These are phyloP conservation scores for Aegilops umbellulata DNA, from an alignment of 176 grass and related monocot species.

Conservation along the genomic window DNA sequence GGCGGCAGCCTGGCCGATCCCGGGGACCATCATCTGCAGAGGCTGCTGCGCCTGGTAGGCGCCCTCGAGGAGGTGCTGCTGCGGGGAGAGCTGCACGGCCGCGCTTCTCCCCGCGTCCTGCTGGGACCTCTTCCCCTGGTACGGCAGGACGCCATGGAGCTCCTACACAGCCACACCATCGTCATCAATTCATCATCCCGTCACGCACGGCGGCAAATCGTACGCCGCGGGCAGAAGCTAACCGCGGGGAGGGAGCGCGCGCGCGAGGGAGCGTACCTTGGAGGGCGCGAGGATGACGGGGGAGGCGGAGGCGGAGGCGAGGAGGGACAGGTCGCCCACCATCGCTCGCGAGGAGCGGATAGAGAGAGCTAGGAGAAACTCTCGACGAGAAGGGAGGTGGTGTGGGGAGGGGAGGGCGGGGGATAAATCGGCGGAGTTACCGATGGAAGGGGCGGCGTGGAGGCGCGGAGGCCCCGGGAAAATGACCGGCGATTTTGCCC, in stretches of 20 bases:
- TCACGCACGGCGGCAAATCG: background rate
- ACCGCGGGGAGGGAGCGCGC: no score
- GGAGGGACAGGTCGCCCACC: constrained; percentile 47
- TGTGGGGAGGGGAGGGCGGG: background rate
- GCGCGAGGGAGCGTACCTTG: constrained; percentile 9
- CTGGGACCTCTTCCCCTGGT: constrained; percentile 37
- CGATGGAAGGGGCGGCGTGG: background rate
- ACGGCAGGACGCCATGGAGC: constrained; percentile 41
- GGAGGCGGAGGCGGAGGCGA: constrained; percentile 36
- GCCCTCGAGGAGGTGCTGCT: constrained; percentile 41
- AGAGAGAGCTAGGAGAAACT: background rate
- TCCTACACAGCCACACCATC: constrained; percentile 1
- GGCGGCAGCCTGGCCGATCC: constrained; percentile 8
- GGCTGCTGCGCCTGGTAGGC: constrained; percentile 11
- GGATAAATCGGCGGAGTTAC: constrained; percentile 20
- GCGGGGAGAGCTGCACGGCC: constrained; percentile 33
- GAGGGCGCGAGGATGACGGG: constrained; percentile 33
- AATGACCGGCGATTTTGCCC: background rate
- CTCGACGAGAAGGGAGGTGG: background rate
- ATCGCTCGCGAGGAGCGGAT: constrained; percentile 23
- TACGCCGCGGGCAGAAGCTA: background rate
- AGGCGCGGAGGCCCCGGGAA: background rate
- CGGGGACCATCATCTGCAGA: constrained; percentile 31
- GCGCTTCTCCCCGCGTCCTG: constrained; percentile 18
- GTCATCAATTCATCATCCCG: background rate